Evolutionary conservation across 306 rosid genomes (phyloP).

Genomic region (Dicorynia guianensis): DNA sequence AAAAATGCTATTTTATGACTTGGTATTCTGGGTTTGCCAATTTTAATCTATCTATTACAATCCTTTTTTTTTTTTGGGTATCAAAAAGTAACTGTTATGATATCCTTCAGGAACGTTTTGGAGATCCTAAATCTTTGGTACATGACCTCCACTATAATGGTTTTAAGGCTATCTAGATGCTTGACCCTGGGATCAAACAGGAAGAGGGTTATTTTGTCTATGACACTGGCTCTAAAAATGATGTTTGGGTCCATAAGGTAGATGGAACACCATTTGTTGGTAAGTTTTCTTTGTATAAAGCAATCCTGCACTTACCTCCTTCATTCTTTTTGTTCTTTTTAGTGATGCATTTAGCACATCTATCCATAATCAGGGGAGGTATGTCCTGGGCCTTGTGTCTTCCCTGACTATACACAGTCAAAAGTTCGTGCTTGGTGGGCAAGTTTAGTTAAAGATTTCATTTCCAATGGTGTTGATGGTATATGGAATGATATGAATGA

Average conservation of each 20-base stretch:
- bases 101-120: constrained; percentile 73
- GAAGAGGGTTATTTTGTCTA: constrained; percentile 85
- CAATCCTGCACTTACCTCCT: not conserved
- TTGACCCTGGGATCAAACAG: constrained; percentile 88
- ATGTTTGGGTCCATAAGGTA: constrained; percentile 77
- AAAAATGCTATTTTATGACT: constrained; percentile 21
- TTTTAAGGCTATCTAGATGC: constrained; percentile 96
- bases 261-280: constrained; percentile 81
- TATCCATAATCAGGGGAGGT: constrained; percentile 67
- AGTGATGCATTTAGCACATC: constrained; percentile 21
- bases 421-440: constrained; percentile 95
- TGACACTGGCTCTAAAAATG: constrained; percentile 73
- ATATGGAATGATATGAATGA: constrained; percentile 99
- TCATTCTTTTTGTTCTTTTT: constrained; percentile 14
- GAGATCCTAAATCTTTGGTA: constrained; percentile 73
- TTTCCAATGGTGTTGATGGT: constrained; percentile 86
- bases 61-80: constrained; percentile 19
- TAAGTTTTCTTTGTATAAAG: constrained; percentile 36
- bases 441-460: constrained; percentile 79
- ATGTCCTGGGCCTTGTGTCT: constrained; percentile 95
- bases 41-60: constrained; percentile 16
- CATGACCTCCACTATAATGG: constrained; percentile 70
- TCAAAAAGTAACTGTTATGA: constrained; percentile 25
- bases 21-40: constrained; percentile 32
- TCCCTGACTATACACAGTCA: constrained; percentile 90